Conservation (phyloP, 345 rosid genomes). For the Populus pruinosa region DNA sequence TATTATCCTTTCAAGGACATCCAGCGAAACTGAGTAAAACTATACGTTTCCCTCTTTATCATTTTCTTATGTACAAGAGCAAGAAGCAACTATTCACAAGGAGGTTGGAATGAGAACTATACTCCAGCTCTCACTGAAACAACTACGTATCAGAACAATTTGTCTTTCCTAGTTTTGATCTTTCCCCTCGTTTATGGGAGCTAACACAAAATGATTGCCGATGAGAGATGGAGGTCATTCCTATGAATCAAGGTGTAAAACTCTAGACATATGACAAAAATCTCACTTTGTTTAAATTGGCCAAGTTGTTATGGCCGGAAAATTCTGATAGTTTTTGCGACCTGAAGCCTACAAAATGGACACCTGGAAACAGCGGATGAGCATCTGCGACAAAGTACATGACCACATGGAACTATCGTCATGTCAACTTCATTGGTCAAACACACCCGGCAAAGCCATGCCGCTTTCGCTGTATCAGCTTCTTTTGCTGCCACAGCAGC, state of each 20-base stretch:
- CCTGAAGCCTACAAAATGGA: conserved; percentile 87
- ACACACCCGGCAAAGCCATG: conserved; percentile 85
- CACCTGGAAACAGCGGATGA: conserved; percentile 76
- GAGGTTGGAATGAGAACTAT: too few relatives aligned
- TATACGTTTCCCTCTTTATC: too few relatives aligned
- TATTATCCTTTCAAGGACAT: too few relatives aligned
- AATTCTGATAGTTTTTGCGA: conserved; percentile 56
- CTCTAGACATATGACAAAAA: background rate
- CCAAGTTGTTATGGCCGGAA: conserved; percentile 50
- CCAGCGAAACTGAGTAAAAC: too few relatives aligned
- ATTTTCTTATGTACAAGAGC: too few relatives aligned
- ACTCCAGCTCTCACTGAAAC: too few relatives aligned
- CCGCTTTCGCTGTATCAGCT: conserved; percentile 80
- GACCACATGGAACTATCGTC: conserved; percentile 83
- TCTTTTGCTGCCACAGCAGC: conserved; percentile 65
- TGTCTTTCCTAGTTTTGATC: too few relatives aligned
- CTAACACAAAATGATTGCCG: background rate
- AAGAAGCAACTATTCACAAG: too few relatives aligned
- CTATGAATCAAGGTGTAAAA: background rate
- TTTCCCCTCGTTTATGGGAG: too few relatives aligned
- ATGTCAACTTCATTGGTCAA: conserved; percentile 72
- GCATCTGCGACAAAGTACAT: conserved; percentile 77
- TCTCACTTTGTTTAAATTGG: background rate
- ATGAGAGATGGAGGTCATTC: background rate
- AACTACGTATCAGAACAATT: too few relatives aligned